Evolutionary conservation across 129 eudicot species (phyloP).

Genomic region (Scalesia atractyloides): DNA sequence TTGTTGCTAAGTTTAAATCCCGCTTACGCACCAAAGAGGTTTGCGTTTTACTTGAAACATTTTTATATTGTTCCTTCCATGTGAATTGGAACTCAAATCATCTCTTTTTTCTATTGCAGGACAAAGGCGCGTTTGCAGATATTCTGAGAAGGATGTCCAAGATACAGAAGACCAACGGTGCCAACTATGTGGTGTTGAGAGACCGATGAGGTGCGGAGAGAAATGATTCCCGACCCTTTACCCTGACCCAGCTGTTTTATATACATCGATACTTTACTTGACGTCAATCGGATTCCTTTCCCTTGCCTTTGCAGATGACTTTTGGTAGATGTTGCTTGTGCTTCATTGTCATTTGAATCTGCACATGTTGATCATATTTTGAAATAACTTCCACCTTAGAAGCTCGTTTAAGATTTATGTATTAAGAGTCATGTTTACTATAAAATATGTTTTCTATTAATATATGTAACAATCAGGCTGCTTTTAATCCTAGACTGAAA

Average conservation of each 20-base stretch:
- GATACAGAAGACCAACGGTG: conserved; percentile 80
- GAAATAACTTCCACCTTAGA: too few species aligned
- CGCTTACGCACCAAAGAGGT: conserved; percentile 77
- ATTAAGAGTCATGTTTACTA: too few species aligned
- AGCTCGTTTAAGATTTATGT: too few species aligned
- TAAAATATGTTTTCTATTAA: too few species aligned
- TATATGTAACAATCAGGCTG: too few species aligned
- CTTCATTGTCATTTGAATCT: too few species aligned
- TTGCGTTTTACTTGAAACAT: not conserved
- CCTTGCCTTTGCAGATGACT: too few species aligned
- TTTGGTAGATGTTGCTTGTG: too few species aligned
- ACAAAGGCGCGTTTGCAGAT: conserved; percentile 83
- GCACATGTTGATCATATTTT: too few species aligned
- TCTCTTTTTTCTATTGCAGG: conserved; percentile 44
- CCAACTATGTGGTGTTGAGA: conserved; percentile 73
- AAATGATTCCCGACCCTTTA: not conserved
- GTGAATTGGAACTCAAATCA: not conserved
- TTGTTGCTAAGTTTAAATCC: conserved; percentile 80
- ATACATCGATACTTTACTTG: not conserved
- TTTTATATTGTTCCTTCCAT: not conserved
- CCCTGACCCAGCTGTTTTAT: not conserved
- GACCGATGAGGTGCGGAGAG: conserved; percentile 41
- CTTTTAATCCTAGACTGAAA: too few species aligned
- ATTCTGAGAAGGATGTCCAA: conserved; percentile 83
- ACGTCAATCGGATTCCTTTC: too few species aligned